Evolutionary conservation across 2,329 filamentous ascomycete species (phyloP).

Genomic region (Boeremia lycopersici): DNA sequence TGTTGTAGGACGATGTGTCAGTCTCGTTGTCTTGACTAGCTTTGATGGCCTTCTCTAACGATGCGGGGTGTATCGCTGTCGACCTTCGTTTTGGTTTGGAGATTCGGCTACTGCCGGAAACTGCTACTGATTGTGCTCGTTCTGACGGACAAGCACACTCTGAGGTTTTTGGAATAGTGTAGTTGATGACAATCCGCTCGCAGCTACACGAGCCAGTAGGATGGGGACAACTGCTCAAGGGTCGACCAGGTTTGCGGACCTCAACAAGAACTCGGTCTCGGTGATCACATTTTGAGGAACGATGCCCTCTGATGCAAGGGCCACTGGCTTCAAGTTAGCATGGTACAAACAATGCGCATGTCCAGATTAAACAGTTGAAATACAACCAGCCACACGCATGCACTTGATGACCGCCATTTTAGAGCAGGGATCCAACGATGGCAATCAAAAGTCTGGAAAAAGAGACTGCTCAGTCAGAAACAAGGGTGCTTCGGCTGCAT

Average conservation of each 20-base stretch:
- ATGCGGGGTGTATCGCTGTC: slow-evolving; percentile 33
- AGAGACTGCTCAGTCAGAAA: neutral
- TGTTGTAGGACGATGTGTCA: slow-evolving; percentile 41
- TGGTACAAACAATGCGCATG: neutral
- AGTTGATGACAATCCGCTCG: slow-evolving; percentile 62
- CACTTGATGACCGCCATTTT: neutral
- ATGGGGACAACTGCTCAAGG: slow-evolving; percentile 72
- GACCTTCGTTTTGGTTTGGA: slow-evolving; percentile 43
- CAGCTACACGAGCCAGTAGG: slow-evolving; percentile 67
- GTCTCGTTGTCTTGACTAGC: slow-evolving; percentile 38
- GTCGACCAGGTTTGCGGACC: slow-evolving; percentile 74
- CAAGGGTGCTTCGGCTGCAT: neutral
- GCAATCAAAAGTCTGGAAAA: too few species aligned
- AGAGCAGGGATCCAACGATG: neutral
- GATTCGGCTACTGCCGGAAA: slow-evolving; percentile 36
- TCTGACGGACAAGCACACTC: slow-evolving; percentile 48
- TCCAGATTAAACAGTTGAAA: neutral
- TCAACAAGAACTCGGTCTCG: slow-evolving; percentile 71
- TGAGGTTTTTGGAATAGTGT: slow-evolving; percentile 51
- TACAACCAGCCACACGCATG: neutral
- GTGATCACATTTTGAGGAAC: slow-evolving; percentile 76
- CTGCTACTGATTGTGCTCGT: slow-evolving; percentile 28
- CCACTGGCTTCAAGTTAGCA: slow-evolving; percentile 56
- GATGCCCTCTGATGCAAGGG: slow-evolving; percentile 77
- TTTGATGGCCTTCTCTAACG: slow-evolving; percentile 45